Evolutionary conservation across 768 basidiomycete genomes (phyloP).

Genomic region (Suillus occidentalis): DNA sequence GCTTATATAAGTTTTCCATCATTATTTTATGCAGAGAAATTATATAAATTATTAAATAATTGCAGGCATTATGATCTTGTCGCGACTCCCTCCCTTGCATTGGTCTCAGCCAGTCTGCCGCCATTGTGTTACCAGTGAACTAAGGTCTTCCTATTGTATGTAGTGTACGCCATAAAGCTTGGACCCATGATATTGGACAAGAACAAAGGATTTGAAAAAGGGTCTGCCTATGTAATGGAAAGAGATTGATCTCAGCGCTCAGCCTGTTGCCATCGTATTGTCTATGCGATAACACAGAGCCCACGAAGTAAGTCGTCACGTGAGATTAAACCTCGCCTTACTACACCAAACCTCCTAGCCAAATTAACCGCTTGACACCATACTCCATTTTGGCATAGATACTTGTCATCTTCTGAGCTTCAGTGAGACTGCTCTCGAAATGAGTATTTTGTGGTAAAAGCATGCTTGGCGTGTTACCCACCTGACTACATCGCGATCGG

Average conservation of each 20-base stretch:
- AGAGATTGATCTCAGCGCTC: neutral
- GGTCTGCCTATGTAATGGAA: neutral
- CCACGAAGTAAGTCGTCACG: neutral
- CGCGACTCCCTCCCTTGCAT: neutral
- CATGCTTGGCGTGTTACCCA: constrained; percentile 29
- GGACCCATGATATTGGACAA: neutral
- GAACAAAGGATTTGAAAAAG: neutral
- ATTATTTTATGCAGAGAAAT: neutral
- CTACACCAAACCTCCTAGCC: constrained; percentile 66
- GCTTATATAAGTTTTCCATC: neutral
- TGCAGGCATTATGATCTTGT: neutral
- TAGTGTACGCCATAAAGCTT: neutral
- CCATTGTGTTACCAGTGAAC: neutral
- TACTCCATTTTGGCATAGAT: constrained; percentile 93
- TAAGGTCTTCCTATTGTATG: neutral
- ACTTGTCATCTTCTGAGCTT: constrained; percentile 83
- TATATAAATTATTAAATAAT: neutral
- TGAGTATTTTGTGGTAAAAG: neutral
- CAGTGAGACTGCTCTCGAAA: constrained; percentile 55
- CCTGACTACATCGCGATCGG: constrained; percentile 77
- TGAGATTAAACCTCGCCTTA: neutral
- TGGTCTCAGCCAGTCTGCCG: neutral
- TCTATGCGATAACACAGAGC: neutral
- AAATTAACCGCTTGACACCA: constrained; percentile 85
- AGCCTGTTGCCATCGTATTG: neutral